Evolutionary conservation across 495 filamentous ascomycete species (phyloP), one percentile per base, ranked within the genome.

Genomic region (Penicillium angulare): DNA sequence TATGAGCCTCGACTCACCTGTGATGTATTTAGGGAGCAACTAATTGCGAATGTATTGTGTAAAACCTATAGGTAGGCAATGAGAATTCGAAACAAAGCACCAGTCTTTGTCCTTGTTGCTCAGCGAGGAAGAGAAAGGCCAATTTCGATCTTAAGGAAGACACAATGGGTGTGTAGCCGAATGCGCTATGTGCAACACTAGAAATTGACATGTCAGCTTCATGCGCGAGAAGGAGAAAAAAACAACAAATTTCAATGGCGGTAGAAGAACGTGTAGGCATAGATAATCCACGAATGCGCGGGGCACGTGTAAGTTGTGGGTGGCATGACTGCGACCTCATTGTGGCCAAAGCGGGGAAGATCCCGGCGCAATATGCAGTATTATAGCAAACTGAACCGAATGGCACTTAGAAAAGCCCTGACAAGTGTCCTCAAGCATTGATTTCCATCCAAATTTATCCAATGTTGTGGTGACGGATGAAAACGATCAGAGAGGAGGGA

Each of bases 251-350:
- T 23, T 10, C 6, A 24, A 46, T 46, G 10, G 29, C 43, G 29
- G 35, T 31, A 26, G n/a, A n/a, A 18, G 15, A 24, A 44, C n/a
- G 4, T 17, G 38, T 41, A 22, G n/a, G n/a, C 41, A 49, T 24
- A 22, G 33, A 39, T 21, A 52, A 7, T 17, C 34, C 23, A 47
- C 7, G 21, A n/a, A 52, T 33, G 38, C 49, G 49, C 22, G 49
- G 32, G 39, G 49, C 33, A 62, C 35, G 49, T 52, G 27, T 48
- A n/a, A n/a, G n/a, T n/a, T n/a, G n/a, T 17, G 47, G 23, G 46
- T 61, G 57, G 57, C 54, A 64, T 64, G 57, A 61, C 47, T 20
- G 57, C 53, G 60, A 34, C n/a, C 43, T 50, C 57, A 48, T 53
- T 22, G 26, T 34, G 43, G 39, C 17, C 48, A 31, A 57, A 56